Conservation (phyloP, 345 rosid genomes). For the Salix arbutifolia region DNA sequence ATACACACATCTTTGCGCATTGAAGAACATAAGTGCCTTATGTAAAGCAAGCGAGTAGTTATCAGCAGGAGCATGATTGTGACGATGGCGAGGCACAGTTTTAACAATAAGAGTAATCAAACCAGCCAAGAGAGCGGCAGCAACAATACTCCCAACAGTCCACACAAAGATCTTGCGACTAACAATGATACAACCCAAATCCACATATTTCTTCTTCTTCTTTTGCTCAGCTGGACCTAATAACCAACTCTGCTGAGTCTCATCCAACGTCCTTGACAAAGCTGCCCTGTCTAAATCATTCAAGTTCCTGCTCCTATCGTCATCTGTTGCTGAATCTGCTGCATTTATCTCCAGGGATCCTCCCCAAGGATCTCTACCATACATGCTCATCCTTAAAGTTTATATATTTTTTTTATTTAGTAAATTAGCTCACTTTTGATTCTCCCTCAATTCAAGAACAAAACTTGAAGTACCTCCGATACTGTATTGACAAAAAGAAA, state of each 20-base stretch:
- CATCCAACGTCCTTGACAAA: constrained; percentile 73
- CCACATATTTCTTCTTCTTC: constrained; percentile 91
- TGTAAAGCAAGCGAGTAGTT: constrained; percentile 88
- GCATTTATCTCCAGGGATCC: constrained; percentile 92
- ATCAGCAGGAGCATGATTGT: constrained; percentile 50
- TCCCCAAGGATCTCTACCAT: constrained; percentile 98
- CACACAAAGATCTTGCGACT: constrained; percentile 94
- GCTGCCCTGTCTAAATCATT: constrained; percentile 86
- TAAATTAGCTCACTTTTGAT: neutral
- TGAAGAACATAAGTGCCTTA: constrained; percentile 98
- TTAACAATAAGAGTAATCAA: constrained; percentile 75
- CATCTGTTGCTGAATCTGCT: constrained; percentile 95
- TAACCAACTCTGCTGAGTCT: constrained; percentile 99
- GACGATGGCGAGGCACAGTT: constrained; percentile 75
- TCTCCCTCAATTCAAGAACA: neutral
- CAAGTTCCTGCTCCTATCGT: constrained; percentile 82
- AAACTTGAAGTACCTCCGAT: neutral
- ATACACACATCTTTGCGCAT: constrained; percentile 75
- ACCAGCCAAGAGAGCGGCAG: constrained; percentile 60
- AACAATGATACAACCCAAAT: constrained; percentile 91
- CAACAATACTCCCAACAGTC: constrained; percentile 70
- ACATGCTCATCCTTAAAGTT: constrained; percentile 43
- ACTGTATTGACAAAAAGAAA: neutral
- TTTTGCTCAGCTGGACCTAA: constrained; percentile 87
- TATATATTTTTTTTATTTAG: neutral